Evolutionary conservation across 306 rosid genomes (phyloP).

Genomic region (Prunus mira): DNA sequence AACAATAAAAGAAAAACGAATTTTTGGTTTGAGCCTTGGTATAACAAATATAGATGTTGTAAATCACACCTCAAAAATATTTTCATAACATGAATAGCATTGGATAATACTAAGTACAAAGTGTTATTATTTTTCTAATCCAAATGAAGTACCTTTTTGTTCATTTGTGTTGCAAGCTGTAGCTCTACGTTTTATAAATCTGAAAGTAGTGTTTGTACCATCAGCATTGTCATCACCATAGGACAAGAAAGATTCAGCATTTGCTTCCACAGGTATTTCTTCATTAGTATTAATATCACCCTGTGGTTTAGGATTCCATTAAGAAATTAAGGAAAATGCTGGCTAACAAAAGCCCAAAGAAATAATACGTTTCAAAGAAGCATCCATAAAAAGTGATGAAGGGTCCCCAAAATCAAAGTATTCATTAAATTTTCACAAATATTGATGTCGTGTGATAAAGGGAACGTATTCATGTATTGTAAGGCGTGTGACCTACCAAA

Average conservation of each 20-base stretch:
- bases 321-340: conserved; percentile 8
- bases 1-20: background rate
- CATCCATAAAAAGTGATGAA: conserved; percentile 16
- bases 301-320: conserved; percentile 30
- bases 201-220: conserved; percentile 28
- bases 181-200: conserved; percentile 32
- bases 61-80: background rate
- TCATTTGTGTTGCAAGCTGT: conserved; percentile 18
- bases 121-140: background rate
- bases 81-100: background rate
- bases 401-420: background rate
- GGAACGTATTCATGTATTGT: background rate
- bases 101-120: background rate
- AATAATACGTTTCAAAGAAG: conserved; percentile 1
- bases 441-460: background rate
- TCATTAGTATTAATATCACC: conserved; percentile 20
- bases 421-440: background rate
- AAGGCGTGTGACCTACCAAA: conserved; percentile 32
- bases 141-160: conserved; percentile 33
- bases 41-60: background rate
- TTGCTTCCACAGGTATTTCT: conserved; percentile 23
- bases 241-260: conserved; percentile 38
- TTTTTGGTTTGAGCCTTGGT: background rate
- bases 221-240: conserved; percentile 39
- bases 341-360: conserved; percentile 21